Evolutionary conservation across 441 rosid genomes (phyloP).

Genomic region (Bocquillonia castaneifolia): DNA sequence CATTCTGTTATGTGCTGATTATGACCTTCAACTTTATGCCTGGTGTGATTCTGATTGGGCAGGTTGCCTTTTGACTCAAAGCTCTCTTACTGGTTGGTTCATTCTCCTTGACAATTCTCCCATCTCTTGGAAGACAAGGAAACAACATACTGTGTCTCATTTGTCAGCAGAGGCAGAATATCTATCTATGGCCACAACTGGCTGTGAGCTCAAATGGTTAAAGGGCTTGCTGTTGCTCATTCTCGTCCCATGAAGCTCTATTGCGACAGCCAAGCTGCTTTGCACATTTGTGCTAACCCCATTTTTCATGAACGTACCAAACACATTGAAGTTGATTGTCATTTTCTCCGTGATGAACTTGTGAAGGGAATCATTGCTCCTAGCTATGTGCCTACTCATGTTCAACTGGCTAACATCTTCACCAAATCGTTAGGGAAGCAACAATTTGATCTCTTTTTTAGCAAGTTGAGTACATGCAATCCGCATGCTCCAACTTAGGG

Average conservation of each 20-base stretch:
- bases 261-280: not conserved
- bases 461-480: not conserved
- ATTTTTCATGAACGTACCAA: not conserved
- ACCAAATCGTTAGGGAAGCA: not conserved
- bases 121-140: not conserved
- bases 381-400: not conserved
- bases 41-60: not conserved
- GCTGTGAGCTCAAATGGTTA: not conserved
- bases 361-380: not conserved
- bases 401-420: not conserved
- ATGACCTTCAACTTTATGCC: not conserved
- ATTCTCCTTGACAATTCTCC: not conserved
- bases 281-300: not conserved
- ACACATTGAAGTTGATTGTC: not conserved
- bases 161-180: not conserved
- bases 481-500: conserved; percentile 3
- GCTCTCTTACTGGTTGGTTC: not conserved
- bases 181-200: not conserved
- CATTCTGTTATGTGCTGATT: not conserved
- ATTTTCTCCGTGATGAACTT: not conserved
- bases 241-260: not conserved
- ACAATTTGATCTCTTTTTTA: not conserved
- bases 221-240: not conserved
- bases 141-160: not conserved
- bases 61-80: not conserved